phyloP scores from a whole-genome alignment of 139 green algal genomes.

The Chlamydomonas urium region DNA sequence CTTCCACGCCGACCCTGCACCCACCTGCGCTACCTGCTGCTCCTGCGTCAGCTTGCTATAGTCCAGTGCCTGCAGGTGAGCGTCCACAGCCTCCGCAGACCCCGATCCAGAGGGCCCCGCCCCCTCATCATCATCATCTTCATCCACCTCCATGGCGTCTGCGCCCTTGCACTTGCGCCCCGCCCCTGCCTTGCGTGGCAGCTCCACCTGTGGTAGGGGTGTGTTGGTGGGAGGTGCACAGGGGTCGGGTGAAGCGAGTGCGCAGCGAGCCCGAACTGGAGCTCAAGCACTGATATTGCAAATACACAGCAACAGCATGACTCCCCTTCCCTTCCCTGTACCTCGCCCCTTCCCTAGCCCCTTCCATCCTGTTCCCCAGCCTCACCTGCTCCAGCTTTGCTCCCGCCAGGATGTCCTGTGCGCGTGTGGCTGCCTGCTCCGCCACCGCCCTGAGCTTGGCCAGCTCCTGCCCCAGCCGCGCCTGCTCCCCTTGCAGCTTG shows the following conservation, averaged over 20 bases:
- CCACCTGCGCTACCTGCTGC: constrained; percentile 2
- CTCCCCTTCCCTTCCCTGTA: no score
- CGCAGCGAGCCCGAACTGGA: no score
- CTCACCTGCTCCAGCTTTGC: constrained; percentile 5
- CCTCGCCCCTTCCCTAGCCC: no score
- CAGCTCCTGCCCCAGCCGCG: not conserved
- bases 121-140: constrained; percentile 14
- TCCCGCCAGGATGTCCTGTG: constrained; percentile 7
- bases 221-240: no score
- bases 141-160: constrained; percentile 11
- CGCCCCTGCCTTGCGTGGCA: constrained; percentile 5
- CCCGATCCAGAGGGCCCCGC: not conserved
- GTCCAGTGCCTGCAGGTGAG: constrained; percentile 4
- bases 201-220: constrained; percentile 1
- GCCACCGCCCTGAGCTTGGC: constrained; percentile 1
- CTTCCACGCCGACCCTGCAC: no score
- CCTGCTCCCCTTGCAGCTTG: not conserved
- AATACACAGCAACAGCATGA: no score
- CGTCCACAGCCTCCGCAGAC: constrained; percentile 7
- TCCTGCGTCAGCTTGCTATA: not conserved
- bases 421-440: constrained; percentile 1
- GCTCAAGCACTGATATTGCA: no score
- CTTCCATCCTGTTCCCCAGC: no score
- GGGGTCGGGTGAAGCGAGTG: no score
- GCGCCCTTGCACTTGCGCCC: not conserved